Evolutionary conservation across 306 rosid species (phyloP).

Genomic region (Luffa acutangula): DNA sequence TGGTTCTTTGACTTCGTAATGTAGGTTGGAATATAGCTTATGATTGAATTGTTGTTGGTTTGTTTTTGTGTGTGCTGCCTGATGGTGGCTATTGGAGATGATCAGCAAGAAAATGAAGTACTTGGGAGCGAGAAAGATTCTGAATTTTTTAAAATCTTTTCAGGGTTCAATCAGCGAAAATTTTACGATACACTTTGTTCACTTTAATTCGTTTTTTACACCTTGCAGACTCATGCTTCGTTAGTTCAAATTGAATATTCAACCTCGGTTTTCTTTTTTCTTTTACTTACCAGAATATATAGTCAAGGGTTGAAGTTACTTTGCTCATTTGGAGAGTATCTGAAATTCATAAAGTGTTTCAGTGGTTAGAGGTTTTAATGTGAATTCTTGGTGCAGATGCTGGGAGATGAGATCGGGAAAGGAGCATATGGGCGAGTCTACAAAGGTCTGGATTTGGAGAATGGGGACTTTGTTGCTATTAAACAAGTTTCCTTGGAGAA

Average conservation of each 20-base stretch:
- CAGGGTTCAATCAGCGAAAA: neutral
- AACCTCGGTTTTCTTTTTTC: neutral
- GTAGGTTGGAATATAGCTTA: neutral
- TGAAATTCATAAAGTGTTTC: slow-evolving; percentile 7
- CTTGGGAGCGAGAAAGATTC: neutral
- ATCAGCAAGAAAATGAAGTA: neutral
- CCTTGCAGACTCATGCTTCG: neutral
- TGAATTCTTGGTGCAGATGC: slow-evolving; percentile 55
- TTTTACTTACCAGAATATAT: neutral
- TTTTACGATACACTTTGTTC: neutral
- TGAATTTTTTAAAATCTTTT: neutral
- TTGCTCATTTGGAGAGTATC: neutral
- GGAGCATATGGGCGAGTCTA: slow-evolving; percentile 99
- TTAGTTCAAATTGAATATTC: neutral
- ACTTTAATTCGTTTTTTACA: neutral
- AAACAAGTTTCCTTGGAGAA: slow-evolving; percentile 99
- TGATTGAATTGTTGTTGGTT: neutral
- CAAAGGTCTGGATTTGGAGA: slow-evolving; percentile 96
- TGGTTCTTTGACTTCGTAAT: neutral
- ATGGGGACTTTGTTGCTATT: slow-evolving; percentile 96
- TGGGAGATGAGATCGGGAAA: slow-evolving; percentile 99
- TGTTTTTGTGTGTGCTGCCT: neutral
- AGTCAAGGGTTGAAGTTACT: neutral
- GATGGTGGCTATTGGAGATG: neutral
- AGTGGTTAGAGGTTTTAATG: slow-evolving; percentile 8